Evolutionary conservation across 768 basidiomycete genomes (phyloP).

Genomic region (Megacollybia marginata): DNA sequence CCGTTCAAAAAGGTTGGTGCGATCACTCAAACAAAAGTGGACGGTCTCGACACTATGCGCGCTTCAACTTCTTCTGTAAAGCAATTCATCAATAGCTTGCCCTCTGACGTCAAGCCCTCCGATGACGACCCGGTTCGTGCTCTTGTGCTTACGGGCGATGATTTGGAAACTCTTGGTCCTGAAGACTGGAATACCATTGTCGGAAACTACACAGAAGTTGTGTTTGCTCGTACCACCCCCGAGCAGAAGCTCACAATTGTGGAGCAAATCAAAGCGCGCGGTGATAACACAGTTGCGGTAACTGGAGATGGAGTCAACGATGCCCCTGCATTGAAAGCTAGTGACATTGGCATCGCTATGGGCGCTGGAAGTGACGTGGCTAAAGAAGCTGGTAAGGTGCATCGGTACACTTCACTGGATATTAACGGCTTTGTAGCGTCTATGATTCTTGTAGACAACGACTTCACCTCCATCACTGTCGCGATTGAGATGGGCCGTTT

Average conservation of each 20-base stretch:
- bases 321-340: conserved; percentile 46
- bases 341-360: conserved; percentile 53
- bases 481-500: conserved; percentile 51
- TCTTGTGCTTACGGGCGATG: conserved; percentile 32
- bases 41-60: conserved; percentile 27
- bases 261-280: conserved; percentile 12
- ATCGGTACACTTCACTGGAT: too few species aligned
- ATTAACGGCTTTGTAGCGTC: too few species aligned
- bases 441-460: conserved; percentile 52
- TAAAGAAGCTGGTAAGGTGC: conserved; percentile 37
- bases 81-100: conserved; percentile 4
- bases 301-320: conserved; percentile 52
- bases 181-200: conserved; percentile 50
- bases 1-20: background rate
- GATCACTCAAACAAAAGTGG: conserved; percentile 25
- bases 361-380: conserved; percentile 51
- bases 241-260: too few species aligned
- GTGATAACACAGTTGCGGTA: conserved; percentile 27
- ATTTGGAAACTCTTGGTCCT: conserved; percentile 42
- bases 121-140: conserved; percentile 21
- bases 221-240: conserved; percentile 23
- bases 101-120: conserved; percentile 30
- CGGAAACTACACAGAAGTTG: conserved; percentile 46
- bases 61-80: background rate
- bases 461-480: conserved; percentile 57